Evolutionary conservation across 306 rosid genomes (phyloP), one percentile per base, ranked within the genome.

Genomic region (Pyrus pyrifolia): DNA sequence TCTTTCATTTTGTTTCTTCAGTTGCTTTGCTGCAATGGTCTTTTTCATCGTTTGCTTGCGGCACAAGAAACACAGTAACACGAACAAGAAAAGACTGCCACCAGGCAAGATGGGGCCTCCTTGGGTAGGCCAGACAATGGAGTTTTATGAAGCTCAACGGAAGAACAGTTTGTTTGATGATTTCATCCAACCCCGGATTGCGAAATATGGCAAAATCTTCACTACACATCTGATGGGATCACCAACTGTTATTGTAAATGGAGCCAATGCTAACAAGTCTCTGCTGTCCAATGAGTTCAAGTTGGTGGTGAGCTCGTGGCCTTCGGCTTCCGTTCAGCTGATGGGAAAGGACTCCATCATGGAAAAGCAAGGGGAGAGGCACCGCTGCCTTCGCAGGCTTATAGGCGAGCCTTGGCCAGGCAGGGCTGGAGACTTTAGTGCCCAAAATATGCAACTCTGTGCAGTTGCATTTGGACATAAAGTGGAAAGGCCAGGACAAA

Each of bases 241-340:
- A 2, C 92, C 97, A 35, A 93, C 97, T 9, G 91, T 93, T 80
- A 73, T 89, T 10, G 88, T 93, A 3, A 88, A 88, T 69, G 98
- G 97, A 69, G 87, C 96, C 55, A 89, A 88, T 44, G 97, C 91
- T 25, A 93, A 93, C 12, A 86, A 75, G 4, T 93, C 88, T 53
- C 40, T 93, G 53, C 15, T 91, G 66, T 88, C 94, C 4, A 91
- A 88, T 71, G 97, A 93, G 87, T 93, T 93, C 81, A 91, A 93
- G 86, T 74, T 88, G 76, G 98, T 91, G 75, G 83, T 88, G 71
- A 91, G 97, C 77, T 89, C 97, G 21, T 91, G 96, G 98, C 98
- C 98, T 68, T 85, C 94, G 17, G 71, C 91, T 7, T 82, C 93
- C 12, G 93, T 93, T 76, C 87, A 93, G 85, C 91, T 91, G 79